phyloP scores from a whole-genome alignment of 2,329 filamentous ascomycete genomes.

The Colletotrichum sp. region DNA sequence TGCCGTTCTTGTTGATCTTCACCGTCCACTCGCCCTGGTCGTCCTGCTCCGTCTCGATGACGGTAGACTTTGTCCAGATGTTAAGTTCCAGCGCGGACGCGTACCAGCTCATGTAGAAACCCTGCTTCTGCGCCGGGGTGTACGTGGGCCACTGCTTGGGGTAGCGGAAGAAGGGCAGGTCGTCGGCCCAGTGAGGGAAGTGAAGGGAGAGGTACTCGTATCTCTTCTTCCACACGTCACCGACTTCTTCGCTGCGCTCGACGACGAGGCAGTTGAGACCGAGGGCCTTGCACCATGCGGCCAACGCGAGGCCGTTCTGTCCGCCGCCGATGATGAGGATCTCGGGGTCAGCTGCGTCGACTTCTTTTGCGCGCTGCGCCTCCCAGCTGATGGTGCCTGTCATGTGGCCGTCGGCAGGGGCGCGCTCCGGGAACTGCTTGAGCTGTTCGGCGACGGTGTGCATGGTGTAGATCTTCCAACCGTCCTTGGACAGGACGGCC shows the following conservation, averaged over 20 bases:
- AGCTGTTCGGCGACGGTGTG: neutral
- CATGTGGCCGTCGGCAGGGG: neutral
- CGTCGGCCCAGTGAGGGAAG: neutral
- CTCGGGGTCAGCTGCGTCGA: neutral
- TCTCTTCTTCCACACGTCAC: conserved; percentile 36
- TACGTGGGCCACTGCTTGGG: conserved; percentile 15
- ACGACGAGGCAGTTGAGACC: neutral
- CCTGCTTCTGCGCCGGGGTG: neutral
- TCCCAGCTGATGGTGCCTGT: neutral
- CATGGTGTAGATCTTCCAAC: neutral
- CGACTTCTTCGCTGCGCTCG: neutral
- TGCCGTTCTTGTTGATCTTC: conserved; percentile 18
- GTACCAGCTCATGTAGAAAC: neutral
- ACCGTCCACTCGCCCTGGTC: neutral
- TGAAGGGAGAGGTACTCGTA: neutral
- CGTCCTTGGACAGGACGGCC: neutral
- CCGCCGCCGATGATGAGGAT: neutral
- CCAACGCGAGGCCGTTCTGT: neutral
- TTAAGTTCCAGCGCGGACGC: neutral
- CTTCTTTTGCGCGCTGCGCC: neutral
- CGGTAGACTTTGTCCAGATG: neutral
- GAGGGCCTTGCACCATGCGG: neutral
- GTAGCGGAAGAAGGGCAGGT: neutral
- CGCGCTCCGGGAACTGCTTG: neutral
- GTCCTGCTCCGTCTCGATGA: neutral